Percentiles rank a stretch among this genome's conserved stretches.
Evolutionary conservation across 441 rosid species (phyloP).

Genomic region (Brassica balearica): DNA sequence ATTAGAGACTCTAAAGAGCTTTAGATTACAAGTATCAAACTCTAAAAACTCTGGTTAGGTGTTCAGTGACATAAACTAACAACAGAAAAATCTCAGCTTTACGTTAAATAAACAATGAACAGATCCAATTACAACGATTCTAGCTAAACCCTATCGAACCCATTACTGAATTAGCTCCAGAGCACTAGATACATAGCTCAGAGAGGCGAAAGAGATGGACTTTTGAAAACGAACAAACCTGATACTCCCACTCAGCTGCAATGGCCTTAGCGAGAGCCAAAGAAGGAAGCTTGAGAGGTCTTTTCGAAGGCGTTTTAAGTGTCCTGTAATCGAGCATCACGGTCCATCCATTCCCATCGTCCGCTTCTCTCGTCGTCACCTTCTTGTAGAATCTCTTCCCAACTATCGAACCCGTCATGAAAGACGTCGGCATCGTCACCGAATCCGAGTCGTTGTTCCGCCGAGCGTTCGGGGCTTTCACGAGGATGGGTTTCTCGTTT

Average conservation of each 20-base stretch:
- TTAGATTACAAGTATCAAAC: not conserved
- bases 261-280: conserved; percentile 87
- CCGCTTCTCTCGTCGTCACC: conserved; percentile 86
- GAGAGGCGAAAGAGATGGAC: not conserved
- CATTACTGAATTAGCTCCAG: not conserved
- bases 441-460: conserved; percentile 45
- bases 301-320: conserved; percentile 88
- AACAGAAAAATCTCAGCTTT: conserved; percentile 13
- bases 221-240: conserved; percentile 52
- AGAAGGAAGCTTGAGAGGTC: conserved; percentile 81
- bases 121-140: conserved; percentile 10
- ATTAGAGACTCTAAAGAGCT: not conserved
- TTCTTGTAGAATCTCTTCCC: conserved; percentile 85
- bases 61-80: not conserved
- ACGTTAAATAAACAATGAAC: not conserved
- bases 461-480: conserved; percentile 52
- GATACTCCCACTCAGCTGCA: conserved; percentile 97
- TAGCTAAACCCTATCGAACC: not conserved
- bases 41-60: not conserved
- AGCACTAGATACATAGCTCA: not conserved
- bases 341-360: conserved; percentile 92
- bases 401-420: conserved; percentile 90
- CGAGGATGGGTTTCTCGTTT: conserved; percentile 47
- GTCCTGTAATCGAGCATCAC: conserved; percentile 98
- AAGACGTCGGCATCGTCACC: conserved; percentile 91